Evolutionary conservation across 2,329 filamentous ascomycete genomes (phyloP), one percentile per base, ranked within the genome.

Genomic region (Exophiala alcalophila): DNA sequence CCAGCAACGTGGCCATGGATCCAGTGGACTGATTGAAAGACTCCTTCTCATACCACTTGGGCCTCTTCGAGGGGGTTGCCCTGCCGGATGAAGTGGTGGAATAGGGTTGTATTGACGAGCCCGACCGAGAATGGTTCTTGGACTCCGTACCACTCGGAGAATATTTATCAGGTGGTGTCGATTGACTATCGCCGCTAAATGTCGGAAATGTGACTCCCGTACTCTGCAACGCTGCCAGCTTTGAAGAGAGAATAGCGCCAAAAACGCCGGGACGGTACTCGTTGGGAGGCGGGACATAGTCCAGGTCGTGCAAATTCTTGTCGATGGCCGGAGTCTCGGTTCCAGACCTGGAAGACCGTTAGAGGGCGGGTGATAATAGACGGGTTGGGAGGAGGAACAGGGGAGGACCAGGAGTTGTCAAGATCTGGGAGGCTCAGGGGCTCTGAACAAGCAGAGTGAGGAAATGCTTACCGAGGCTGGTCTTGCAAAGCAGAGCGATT

Each of bases 21-120:
- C 38, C 38, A 7, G 21, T 52, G 6, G 49, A 49, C 4, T 49
- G 48, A 14, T n/a, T n/a, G n/a, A n/a, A n/a, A n/a, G n/a, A n/a
- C n/a, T n/a, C n/a, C 35, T 56, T 55, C 20, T 57, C 52, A 41
- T 58, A 57, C 56, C 56, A 58, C 46, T 55, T 57, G 4, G 52
- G 38, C 26, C 51, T 52, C 21, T 47, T 52, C 8, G 40, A 49
- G 9, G 55, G 52, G 9, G 55, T 57, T 9, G 43, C 29, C 7
- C 39, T 26, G 11, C 53, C 50, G 9, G 53, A 53, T 7, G 44
- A 47, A 8, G 38, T 16, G 10, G 23, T 29, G 4, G 47, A 50
- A 12, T 35, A 36, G 14, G 42, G 34, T 14, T 40, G 33, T 9
- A 19, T 30, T 11, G 46, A 40, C 10, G 50, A 47, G 10, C 26